Conservation (phyloP, 73 alveolate species). For the Paramecium bursaria region DNA sequence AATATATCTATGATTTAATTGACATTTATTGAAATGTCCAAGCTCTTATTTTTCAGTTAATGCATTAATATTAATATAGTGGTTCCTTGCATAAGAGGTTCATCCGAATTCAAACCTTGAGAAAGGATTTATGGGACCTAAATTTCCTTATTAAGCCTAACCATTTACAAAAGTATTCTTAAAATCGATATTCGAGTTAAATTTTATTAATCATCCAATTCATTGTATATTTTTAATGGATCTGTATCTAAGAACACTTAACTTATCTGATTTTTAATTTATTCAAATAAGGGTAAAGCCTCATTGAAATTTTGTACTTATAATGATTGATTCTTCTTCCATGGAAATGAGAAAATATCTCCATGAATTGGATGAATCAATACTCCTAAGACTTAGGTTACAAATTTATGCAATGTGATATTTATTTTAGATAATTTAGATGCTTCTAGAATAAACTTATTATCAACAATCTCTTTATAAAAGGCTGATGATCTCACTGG, state of each 20-base stretch:
- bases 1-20: conserved; percentile 74
- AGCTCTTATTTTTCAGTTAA: conserved; percentile 72
- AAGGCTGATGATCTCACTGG: conserved; percentile 89
- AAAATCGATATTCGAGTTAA: conserved; percentile 81
- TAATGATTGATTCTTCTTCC: conserved; percentile 81
- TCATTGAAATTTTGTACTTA: conserved; percentile 78
- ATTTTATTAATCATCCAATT: conserved; percentile 75
- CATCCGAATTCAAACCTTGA: conserved; percentile 69
- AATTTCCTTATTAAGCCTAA: conserved; percentile 84
- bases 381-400: conserved; percentile 84
- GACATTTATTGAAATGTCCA: conserved; percentile 72
- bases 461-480: conserved; percentile 90
- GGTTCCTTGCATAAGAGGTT: conserved; percentile 73
- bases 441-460: conserved; percentile 79
- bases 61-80: conserved; percentile 73
- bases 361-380: conserved; percentile 94
- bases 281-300: conserved; percentile 74
- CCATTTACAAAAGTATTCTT: conserved; percentile 86
- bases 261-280: conserved; percentile 71
- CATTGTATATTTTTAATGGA: conserved; percentile 68
- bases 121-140: neutral
- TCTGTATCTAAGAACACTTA: conserved; percentile 69
- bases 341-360: conserved; percentile 94
- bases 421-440: conserved; percentile 18
- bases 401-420: conserved; percentile 80